phyloP scores from a whole-genome alignment of 2,329 filamentous ascomycete species.

The Thielaviopsis punctulata region DNA sequence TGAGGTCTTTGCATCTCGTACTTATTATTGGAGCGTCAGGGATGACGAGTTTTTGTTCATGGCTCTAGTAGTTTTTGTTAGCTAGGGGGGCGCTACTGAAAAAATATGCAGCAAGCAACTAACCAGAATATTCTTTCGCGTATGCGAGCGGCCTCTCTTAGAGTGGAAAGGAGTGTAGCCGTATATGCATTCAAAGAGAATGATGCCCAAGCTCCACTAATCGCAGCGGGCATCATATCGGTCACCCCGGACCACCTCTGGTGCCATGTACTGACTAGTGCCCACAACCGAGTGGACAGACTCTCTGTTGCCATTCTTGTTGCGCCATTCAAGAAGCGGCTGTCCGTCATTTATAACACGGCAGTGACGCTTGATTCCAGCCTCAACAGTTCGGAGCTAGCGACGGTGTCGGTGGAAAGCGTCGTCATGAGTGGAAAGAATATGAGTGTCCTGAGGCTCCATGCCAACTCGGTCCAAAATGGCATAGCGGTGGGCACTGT shows the following conservation, averaged over 20 bases:
- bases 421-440: constrained; percentile 1
- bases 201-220: constrained; percentile 93
- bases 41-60: constrained; percentile 53
- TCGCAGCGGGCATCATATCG: constrained; percentile 85
- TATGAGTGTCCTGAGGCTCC: constrained; percentile 47
- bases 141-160: constrained; percentile 59
- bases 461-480: constrained; percentile 64
- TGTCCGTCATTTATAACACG: constrained; percentile 10
- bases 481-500: constrained; percentile 64
- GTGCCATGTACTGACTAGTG: constrained; percentile 96
- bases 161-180: constrained; percentile 80
- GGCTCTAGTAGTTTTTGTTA: constrained; percentile 34
- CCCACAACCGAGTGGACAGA: constrained; percentile 77
- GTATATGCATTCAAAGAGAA: constrained; percentile 86
- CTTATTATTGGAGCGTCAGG: constrained; percentile 50
- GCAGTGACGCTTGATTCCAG: constrained; percentile 16
- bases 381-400: constrained; percentile 21
- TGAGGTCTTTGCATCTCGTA: constrained; percentile 57
- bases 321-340: constrained; percentile 49
- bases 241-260: constrained; percentile 71
- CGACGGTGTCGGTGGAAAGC: constrained; percentile 7
- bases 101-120: constrained; percentile 18
- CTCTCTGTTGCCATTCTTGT: constrained; percentile 48
- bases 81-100: background rate
- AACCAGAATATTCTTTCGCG: constrained; percentile 71